A percentile compares a stretch with the other conserved stretches of the same genome.
Conservation (phyloP, 768 basidiomycete species). For the Russula griseocarnosa region DNA sequence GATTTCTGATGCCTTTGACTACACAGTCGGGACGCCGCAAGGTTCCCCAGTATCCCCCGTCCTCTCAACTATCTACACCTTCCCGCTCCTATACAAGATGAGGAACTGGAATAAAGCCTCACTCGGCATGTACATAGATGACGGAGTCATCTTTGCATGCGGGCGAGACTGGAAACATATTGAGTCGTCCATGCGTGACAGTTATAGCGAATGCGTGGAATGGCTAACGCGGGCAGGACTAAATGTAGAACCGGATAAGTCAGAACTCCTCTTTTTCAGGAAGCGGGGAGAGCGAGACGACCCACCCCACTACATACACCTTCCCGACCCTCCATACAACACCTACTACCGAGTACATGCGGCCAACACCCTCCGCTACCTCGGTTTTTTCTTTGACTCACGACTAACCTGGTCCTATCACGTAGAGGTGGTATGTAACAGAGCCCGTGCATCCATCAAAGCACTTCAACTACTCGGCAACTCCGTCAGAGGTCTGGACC, state of each 20-base stretch:
- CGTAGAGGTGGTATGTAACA: no score
- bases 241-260: not conserved
- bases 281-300: not conserved
- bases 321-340: not conserved
- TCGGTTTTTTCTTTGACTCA: not conserved
- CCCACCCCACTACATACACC: not conserved
- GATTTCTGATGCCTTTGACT: not conserved
- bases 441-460: not conserved
- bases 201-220: not conserved
- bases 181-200: not conserved
- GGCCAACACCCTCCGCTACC: not conserved
- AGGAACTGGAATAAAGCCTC: no score
- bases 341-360: not conserved
- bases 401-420: not conserved
- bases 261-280: not conserved
- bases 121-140: not conserved
- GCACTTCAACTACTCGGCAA: not conserved
- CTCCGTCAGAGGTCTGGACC: not conserved
- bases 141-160: not conserved
- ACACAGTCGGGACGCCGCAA: no score
- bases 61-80: no score
- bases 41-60: no score
- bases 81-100: not conserved
- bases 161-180: not conserved
- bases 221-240: not conserved